Evolutionary conservation across 495 filamentous ascomycete species (phyloP).

Genomic region (Sordaria brevicollis): DNA sequence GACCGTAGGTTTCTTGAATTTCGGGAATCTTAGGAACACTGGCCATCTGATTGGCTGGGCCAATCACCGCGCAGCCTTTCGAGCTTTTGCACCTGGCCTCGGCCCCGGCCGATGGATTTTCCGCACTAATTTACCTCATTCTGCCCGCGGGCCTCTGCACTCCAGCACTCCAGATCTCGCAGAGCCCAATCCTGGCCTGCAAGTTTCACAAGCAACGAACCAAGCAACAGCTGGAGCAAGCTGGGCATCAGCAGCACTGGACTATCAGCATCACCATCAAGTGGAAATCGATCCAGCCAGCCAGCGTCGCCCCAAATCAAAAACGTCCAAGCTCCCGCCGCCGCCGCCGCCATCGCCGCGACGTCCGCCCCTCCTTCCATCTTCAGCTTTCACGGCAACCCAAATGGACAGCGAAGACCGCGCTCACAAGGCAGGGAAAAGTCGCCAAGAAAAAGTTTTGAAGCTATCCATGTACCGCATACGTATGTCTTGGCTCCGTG

Average conservation of each 20-base stretch:
- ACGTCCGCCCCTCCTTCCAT: neutral
- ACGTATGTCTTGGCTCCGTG: neutral
- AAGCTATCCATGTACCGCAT: neutral
- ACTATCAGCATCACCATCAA: neutral
- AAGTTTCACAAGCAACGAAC: neutral
- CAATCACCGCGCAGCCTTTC: conserved; percentile 10
- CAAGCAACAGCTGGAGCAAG: neutral
- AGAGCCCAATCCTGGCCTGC: neutral
- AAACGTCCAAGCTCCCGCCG: neutral
- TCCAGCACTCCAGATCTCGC: neutral
- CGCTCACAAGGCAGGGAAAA: neutral
- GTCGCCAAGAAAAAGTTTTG: neutral
- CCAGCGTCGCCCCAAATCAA: neutral
- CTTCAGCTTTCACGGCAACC: neutral
- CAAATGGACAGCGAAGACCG: neutral
- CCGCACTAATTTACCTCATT: conserved; percentile 5
- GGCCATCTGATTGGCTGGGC: conserved; percentile 16
- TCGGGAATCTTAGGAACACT: conserved; percentile 30
- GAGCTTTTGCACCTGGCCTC: neutral
- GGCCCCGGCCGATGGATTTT: conserved; percentile 16
- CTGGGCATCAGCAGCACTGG: neutral
- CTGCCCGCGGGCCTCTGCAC: neutral
- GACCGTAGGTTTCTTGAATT: conserved; percentile 24
- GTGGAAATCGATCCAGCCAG: neutral
- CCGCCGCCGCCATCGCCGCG: too few species aligned